Evolutionary conservation across 2,329 filamentous ascomycete species (phyloP).

Genomic region (Claviceps sp.): DNA sequence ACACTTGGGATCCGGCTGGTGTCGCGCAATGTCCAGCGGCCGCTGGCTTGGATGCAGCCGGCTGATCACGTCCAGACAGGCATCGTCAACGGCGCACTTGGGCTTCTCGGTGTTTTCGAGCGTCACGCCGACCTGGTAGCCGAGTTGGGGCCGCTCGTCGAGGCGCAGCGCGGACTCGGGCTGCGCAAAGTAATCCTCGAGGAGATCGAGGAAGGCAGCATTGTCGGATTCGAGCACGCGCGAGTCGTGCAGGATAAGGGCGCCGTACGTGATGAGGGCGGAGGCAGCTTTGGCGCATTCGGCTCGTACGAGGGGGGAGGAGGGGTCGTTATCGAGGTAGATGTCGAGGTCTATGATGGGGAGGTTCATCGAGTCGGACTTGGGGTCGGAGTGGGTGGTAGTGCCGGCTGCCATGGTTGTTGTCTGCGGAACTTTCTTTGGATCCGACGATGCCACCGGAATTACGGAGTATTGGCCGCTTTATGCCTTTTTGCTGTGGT

Average conservation of each 20-base stretch:
- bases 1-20: constrained; percentile 47
- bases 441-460: too few relatives aligned
- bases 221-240: constrained; percentile 44
- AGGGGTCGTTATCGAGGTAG: constrained; percentile 32
- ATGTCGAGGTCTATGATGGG: constrained; percentile 46
- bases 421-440: neutral
- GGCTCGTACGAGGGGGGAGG: constrained; percentile 29
- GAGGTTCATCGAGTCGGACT: constrained; percentile 36
- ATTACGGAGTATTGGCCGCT: too few relatives aligned
- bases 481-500: too few relatives aligned
- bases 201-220: constrained; percentile 42
- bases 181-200: constrained; percentile 54
- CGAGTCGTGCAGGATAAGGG: constrained; percentile 45
- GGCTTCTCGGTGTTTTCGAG: constrained; percentile 51
- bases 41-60: constrained; percentile 40
- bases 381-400: neutral
- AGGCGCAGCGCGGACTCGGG: constrained; percentile 29
- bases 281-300: constrained; percentile 42
- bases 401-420: neutral
- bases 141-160: constrained; percentile 44
- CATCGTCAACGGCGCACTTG: constrained; percentile 49
- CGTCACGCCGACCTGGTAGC: constrained; percentile 49
- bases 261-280: constrained; percentile 46
- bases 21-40: constrained; percentile 42
- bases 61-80: constrained; percentile 42